A percentile compares a stretch with the other conserved stretches of the same genome.
phyloP scores from a whole-genome alignment of 306 rosid genomes.

The Ammopiptanthus mongolicus region DNA sequence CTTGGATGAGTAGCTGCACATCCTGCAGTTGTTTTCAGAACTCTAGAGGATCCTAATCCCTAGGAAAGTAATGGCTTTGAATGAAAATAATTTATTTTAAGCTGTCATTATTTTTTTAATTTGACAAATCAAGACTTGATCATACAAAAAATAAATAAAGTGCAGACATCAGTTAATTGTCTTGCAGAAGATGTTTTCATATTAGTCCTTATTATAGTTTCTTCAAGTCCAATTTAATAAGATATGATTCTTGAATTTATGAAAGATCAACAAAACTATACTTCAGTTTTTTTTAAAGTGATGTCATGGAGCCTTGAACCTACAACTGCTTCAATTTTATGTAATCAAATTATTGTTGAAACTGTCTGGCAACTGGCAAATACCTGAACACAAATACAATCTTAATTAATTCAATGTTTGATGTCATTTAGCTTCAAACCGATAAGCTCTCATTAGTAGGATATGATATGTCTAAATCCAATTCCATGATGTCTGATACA shows the following conservation, averaged over 20 bases:
- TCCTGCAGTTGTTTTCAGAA: neutral
- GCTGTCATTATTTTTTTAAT: neutral
- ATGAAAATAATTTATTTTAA: neutral
- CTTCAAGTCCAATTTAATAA: neutral
- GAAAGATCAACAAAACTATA: neutral
- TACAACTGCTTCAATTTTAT: neutral
- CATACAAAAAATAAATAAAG: neutral
- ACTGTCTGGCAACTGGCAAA: neutral
- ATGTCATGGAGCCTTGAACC: neutral
- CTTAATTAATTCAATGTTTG: neutral
- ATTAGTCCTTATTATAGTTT: neutral
- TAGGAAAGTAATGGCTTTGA: neutral
- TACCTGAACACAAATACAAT: neutral
- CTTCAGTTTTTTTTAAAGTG: neutral
- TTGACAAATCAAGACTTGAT: constrained; percentile 7
- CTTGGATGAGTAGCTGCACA: neutral
- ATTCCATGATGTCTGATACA: neutral
- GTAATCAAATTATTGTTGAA: neutral
- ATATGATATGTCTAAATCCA: neutral
- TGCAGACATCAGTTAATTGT: neutral
- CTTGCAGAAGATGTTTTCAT: neutral
- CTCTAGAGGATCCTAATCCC: neutral
- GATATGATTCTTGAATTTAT: neutral
- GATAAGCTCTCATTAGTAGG: neutral
- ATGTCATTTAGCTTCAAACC: constrained; percentile 4